phyloP scores from a whole-genome alignment of 2,329 filamentous ascomycete genomes.

The Claviceps paspali region DNA sequence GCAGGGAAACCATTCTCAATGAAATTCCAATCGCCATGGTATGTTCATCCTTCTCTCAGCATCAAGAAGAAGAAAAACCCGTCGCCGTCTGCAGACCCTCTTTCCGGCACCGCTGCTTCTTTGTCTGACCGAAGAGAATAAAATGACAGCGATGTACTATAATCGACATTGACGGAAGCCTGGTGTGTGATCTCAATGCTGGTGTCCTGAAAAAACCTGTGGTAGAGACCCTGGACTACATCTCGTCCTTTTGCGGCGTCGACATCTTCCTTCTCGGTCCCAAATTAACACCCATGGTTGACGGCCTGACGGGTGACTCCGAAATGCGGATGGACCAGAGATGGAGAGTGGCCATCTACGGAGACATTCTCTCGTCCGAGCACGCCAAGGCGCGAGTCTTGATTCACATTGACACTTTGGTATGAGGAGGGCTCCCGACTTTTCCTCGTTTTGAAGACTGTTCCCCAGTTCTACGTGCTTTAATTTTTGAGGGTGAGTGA shows the following conservation, averaged over 20 bases:
- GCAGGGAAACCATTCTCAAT: conserved; percentile 76
- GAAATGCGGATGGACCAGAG: conserved; percentile 79
- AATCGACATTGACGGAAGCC: conserved; percentile 81
- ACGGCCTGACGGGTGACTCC: conserved; percentile 59
- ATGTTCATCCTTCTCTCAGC: conserved; percentile 22
- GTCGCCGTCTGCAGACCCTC: background rate
- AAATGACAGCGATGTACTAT: conserved; percentile 57
- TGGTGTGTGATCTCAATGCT: conserved; percentile 60
- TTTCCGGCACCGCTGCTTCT: background rate
- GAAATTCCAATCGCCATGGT: conserved; percentile 87
- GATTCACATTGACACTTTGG: conserved; percentile 93
- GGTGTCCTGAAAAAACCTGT: conserved; percentile 61
- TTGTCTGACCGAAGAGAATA: background rate
- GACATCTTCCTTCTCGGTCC: conserved; percentile 94
- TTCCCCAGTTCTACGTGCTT: background rate
- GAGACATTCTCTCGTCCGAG: conserved; percentile 87
- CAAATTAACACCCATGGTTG: conserved; percentile 66
- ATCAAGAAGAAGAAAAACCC: background rate
- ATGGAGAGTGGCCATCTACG: conserved; percentile 86
- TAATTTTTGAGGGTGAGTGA: too few relatives aligned
- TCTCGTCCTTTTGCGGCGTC: conserved; percentile 78
- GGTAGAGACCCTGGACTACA: conserved; percentile 70
- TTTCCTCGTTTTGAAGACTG: background rate
- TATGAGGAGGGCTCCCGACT: conserved; percentile 24
- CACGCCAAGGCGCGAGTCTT: conserved; percentile 92